phyloP scores from a whole-genome alignment of 2,329 filamentous ascomycete species.

The Penicillium sp. region DNA sequence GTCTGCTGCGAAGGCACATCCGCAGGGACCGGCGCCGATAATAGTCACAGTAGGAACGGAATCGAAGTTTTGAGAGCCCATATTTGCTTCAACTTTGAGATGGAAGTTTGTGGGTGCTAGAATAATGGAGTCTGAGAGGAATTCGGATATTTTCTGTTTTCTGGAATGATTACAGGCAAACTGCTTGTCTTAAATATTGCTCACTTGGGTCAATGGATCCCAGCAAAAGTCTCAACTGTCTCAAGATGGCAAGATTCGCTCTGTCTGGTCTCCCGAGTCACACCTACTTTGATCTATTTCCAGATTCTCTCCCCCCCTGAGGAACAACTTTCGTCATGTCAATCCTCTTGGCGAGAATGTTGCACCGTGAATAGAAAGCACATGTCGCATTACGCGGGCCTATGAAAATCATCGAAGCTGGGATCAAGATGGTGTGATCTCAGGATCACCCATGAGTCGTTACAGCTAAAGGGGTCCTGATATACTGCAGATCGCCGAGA shows the following conservation, averaged over 20 bases:
- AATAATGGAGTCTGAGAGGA: background rate
- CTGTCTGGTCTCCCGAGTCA: background rate
- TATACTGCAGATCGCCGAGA: background rate
- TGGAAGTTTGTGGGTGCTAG: background rate
- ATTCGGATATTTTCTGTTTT: background rate
- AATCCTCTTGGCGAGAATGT: constrained; percentile 7
- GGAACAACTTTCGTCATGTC: constrained; percentile 6
- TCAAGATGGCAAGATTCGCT: background rate
- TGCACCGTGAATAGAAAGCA: background rate
- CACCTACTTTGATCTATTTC: background rate
- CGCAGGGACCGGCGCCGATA: constrained; percentile 18
- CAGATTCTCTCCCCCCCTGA: background rate
- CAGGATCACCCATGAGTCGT: background rate
- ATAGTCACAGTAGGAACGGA: constrained; percentile 12
- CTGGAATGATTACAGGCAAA: background rate
- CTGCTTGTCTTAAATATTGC: background rate
- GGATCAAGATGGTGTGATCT: constrained; percentile 4
- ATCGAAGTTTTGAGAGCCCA: constrained; percentile 6
- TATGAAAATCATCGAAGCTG: background rate
- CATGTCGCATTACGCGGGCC: background rate
- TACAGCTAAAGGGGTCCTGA: background rate
- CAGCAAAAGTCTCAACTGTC: background rate
- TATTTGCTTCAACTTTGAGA: constrained; percentile 1
- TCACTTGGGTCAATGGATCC: background rate
- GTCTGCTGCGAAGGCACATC: constrained; percentile 19